Evolutionary conservation across 2,329 filamentous ascomycete species (phyloP).

Genomic region (Colletotrichum sojae): DNA sequence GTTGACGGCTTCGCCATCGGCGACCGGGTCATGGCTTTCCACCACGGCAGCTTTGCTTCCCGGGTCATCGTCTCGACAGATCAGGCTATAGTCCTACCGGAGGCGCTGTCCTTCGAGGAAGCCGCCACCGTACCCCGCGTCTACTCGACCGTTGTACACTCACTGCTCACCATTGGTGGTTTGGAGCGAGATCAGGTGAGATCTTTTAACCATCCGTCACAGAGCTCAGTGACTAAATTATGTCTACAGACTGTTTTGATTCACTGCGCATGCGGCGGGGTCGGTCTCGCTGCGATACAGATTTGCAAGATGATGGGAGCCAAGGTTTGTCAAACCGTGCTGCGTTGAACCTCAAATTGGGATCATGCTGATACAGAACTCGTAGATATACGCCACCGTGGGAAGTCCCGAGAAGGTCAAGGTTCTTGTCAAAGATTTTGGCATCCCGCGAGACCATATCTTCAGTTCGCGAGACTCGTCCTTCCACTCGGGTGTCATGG

Average conservation of each 20-base stretch:
- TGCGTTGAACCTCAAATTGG: too few species aligned
- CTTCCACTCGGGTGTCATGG: slow-evolving; percentile 50
- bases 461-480: slow-evolving; percentile 49
- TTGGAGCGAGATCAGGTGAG: slow-evolving; percentile 1
- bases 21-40: slow-evolving; percentile 44
- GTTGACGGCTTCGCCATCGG: slow-evolving; percentile 46
- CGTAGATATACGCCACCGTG: slow-evolving; percentile 53
- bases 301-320: slow-evolving; percentile 18
- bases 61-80: slow-evolving; percentile 45
- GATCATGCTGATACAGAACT: slow-evolving; percentile 33
- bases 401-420: slow-evolving; percentile 52
- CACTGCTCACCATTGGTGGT: background rate
- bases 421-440: slow-evolving; percentile 49
- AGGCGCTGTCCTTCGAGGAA: slow-evolving; percentile 40
- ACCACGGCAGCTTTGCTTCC: slow-evolving; percentile 44
- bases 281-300: slow-evolving; percentile 12
- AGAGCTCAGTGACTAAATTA: too few species aligned
- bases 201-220: background rate
- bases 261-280: slow-evolving; percentile 16
- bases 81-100: slow-evolving; percentile 38
- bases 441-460: slow-evolving; percentile 52
- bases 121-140: slow-evolving; percentile 49
- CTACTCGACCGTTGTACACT: slow-evolving; percentile 47
- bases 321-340: too few species aligned
- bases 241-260: slow-evolving; percentile 41